phyloP scores from a whole-genome alignment of 2,329 filamentous ascomycete genomes.

The Ascosphaera aggregata region DNA sequence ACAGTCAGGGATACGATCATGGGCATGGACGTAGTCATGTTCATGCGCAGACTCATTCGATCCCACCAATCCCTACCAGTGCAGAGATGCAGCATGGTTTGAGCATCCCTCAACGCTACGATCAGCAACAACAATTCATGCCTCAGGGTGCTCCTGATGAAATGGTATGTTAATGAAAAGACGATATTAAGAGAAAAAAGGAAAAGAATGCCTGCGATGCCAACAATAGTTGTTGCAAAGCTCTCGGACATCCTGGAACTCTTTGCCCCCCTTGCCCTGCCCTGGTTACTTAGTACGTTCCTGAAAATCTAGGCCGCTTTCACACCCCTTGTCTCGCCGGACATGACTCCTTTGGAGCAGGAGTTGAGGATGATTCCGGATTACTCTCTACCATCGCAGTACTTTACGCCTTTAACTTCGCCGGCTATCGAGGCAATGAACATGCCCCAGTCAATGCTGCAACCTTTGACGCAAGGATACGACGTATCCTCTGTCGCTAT shows the following conservation, averaged over 20 bases:
- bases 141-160: background rate
- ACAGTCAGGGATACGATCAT: slow-evolving; percentile 5
- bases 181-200: no score
- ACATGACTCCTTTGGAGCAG: slow-evolving; percentile 25
- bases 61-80: slow-evolving; percentile 26
- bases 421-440: slow-evolving; percentile 22
- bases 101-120: slow-evolving; percentile 19
- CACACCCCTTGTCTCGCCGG: slow-evolving; percentile 26
- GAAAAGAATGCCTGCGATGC: no score
- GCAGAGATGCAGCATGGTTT: slow-evolving; percentile 23
- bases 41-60: slow-evolving; percentile 7
- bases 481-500: background rate
- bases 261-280: background rate
- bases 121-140: slow-evolving; percentile 7
- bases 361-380: slow-evolving; percentile 22
- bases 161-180: background rate
- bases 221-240: no score
- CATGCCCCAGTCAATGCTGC: background rate
- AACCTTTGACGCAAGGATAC: background rate
- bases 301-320: slow-evolving; percentile 18
- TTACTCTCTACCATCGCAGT: slow-evolving; percentile 24
- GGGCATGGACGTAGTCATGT: slow-evolving; percentile 1
- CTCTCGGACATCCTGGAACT: no score
- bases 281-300: background rate
- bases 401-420: slow-evolving; percentile 27